Base-by-base conservation (phyloP, 805 yeast species). In the Candida pseudoglaebosa region DNA sequence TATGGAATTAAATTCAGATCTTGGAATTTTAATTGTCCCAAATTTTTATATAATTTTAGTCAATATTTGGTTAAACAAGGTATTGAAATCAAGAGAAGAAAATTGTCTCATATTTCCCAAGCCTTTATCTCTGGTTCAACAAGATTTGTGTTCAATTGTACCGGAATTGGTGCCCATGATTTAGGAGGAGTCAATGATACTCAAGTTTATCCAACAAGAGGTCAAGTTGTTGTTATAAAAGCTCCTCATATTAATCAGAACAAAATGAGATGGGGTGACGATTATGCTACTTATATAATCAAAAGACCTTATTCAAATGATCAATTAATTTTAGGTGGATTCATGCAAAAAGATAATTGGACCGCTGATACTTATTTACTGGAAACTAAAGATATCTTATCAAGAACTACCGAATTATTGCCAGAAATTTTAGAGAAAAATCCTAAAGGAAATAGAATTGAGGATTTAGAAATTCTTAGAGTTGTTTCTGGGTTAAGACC, bases 401-500 rank as follows among this genome's bases (percentile, higher is more conserved):
- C 60, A 34, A 70, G 91, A 47, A 77, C 87, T 1, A 70, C 78
- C 1, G 65, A 55, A 18, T 53, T 78, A 32, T 55, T 62, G 20
- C 85, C 84, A 24, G 58, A 74, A 41, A 67, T 84, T 30, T 49
- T 73, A 38, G 63, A 60, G 12, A 38, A 48, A 2, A 59, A 61
- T 36, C 61, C 64, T 2, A 13, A 35, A 45, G 57, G 76, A 49
- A 16, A 44, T 38, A 19, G 63, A 53, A 16, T 56, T 66, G 49
- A 46, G 8, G 67, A 65, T 40, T 58, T 65, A 33, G 83, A 80
- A 46, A 69, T 86, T 19, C 36, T 83, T 8, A 71, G 85, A 38
- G 80, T 77, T 28, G 84, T 75, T 1, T 80, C 89, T 5, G 95
- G 95, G 0, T 65, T 84, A 32, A 72, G 95, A 46, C 95, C 95